Evolutionary conservation across 345 rosid genomes (phyloP), one percentile per base, ranked within the genome.

Genomic region (Salix brachista): DNA sequence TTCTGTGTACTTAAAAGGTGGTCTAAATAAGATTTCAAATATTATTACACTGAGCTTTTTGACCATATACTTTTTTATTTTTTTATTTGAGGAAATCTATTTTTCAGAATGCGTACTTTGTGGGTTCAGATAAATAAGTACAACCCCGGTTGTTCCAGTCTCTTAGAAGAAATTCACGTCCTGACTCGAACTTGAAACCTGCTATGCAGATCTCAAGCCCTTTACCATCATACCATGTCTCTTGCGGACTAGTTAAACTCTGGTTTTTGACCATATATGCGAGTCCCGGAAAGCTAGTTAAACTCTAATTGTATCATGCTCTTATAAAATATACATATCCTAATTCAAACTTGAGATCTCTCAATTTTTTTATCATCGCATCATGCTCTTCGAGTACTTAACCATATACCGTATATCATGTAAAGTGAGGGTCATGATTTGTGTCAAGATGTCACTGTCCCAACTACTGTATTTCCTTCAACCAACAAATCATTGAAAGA

Each of bases 111-210:
- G 3, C 1, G 3, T 34, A 0, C 0, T 34, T 34, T 34, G 36
- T 34, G 5, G 1, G 5, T 34, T 1, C 6, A 0, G 1, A 0
- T 34, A 34, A 34, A 4, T 34, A 0, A 34, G 5, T 34, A 34
- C 5, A 34, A 34, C 36, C 0, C 5, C 5, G 1, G 1, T 36
- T 36, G 7, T 36, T 36, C 7, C 0, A 36, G 7, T 4, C 7
- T 36, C 37, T 36, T 5, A 36, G 0, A 36, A 36, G 1, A 36
- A 0, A 36, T 5, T 0, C 1, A 5, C 0, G 7, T 36, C 0
- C 37, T 5, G 7, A 5, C 1, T 36, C 7, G 1, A 36, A 36
- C 7, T 36, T 0, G 1, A 36, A 0, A 36, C 0, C 0, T 34
- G 36, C 0, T 30, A 30, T 32, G 0, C 34, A 32, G 4, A 30